Base-by-base conservation (phyloP, 108 stramenopile species). In the Asterionellopsis glacialis region DNA sequence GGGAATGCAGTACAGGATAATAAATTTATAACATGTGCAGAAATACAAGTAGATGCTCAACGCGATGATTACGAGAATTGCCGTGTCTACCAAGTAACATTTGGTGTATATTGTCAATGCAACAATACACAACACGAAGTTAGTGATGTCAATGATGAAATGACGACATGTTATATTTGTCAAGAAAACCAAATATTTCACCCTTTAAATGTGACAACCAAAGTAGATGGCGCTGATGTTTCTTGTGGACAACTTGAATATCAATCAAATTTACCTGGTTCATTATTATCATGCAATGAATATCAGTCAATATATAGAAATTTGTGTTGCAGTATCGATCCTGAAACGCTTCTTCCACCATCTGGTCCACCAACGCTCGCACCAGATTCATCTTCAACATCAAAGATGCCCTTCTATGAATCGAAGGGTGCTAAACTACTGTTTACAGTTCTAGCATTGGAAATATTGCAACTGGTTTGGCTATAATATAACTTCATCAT, bases 21-120 rank as follows among this genome's bases (percentile, higher is more conserved):
- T 42, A 42, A 11, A 18, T 7, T n/a, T n/a, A n/a, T 5, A 33
- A 54, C 27, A 7, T 70, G 70, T 53, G 56, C 70, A 19, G 22
- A 59, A 41, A 15, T 64, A 19, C 70, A 70, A 53, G 61, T 73
- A 4, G 65, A 73, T 67, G 72, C 72, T 22, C 33, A 43, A 28
- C 48, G 65, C 19, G 72, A 73, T 57, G 39, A 39, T 42, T 19
- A 44, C 6, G 40, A 70, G 9, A 18, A 15, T 9, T 70, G 70
- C 40, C 18, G 13, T 48, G 45, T 59, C 23, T 70, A 51, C 16
- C 70, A 70, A 49, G 41, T 51, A 43, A 64, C 63, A 10, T 21
- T 52, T 14, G 70, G 70, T 24, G 26, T 42, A 0, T 70, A 70
- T 43, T 70, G 70, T 44, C 56, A 56, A 28, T 70, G 70, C 49